Conservation (phyloP, 2,329 filamentous ascomycete genomes). For the Mycocentrospora acerina region DNA sequence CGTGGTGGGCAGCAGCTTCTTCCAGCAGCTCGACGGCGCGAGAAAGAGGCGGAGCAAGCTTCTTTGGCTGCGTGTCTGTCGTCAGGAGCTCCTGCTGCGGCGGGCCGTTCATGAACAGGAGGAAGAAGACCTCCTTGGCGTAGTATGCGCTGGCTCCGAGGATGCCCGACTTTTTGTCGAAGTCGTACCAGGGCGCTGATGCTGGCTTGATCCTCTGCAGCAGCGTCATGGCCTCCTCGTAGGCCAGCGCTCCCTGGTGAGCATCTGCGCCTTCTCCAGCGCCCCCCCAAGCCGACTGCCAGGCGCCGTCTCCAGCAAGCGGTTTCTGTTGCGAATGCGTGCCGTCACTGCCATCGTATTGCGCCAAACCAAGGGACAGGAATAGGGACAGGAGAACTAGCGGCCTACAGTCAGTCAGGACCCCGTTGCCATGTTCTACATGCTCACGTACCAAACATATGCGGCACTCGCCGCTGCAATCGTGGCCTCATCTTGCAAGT, state of each 20-base stretch:
- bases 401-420: slow-evolving; percentile 21
- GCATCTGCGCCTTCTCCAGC: slow-evolving; percentile 11
- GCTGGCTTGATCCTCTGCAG: slow-evolving; percentile 47
- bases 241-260: slow-evolving; percentile 23
- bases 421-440: slow-evolving; percentile 6
- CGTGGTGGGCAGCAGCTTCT: slow-evolving; percentile 57
- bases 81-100: slow-evolving; percentile 49
- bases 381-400: slow-evolving; percentile 38
- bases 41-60: slow-evolving; percentile 54
- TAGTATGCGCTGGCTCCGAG: slow-evolving; percentile 61
- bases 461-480: slow-evolving; percentile 40
- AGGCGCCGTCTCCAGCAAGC: slow-evolving; percentile 14
- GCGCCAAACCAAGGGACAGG: slow-evolving; percentile 26
- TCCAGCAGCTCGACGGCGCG: slow-evolving; percentile 62
- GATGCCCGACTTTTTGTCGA: slow-evolving; percentile 58
- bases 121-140: slow-evolving; percentile 61
- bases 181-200: slow-evolving; percentile 42
- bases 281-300: slow-evolving; percentile 25
- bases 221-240: slow-evolving; percentile 44
- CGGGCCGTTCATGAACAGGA: slow-evolving; percentile 66
- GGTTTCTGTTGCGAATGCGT: slow-evolving; percentile 28
- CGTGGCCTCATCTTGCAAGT: slow-evolving; percentile 36
- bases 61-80: slow-evolving; percentile 40
- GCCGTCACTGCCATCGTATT: slow-evolving; percentile 22
- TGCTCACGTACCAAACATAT: slow-evolving; percentile 33